Base-by-base conservation (phyloP, 176 grass and related monocot genomes). In the Aegilops speltoides region DNA sequence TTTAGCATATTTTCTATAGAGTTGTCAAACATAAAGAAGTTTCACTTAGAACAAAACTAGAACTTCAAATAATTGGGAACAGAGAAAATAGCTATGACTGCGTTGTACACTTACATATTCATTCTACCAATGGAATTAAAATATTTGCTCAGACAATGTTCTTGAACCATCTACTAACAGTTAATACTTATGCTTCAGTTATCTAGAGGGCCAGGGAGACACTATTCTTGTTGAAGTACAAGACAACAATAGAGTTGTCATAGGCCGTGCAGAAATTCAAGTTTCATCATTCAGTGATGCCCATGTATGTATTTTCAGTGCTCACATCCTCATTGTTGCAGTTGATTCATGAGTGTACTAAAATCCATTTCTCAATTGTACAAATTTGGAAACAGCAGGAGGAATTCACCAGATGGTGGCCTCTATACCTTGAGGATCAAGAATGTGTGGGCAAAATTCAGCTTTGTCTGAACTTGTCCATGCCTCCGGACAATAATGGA, bases 381-480 rank as follows among this genome's bases (percentile, higher is more conserved):
- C 29, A 77, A 3, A 45, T 84, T 87, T 90, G 34, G 20, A 50
- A 80, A 84, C 77, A 94, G 81, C 90, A 92, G 86, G 93, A 91
- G 72, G 88, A 95, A 82, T 71, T 92, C 62, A 83, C 90, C 45
- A 92, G 84, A 48, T 98, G 93, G 96, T 94, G 89, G 84, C 90
- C 96, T 68, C 64, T 98, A 82, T 96, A 88, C 64, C 84, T 87
- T 22, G 96, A 98, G 48, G 93, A 98, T 83, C 90, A 93, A 73
- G 90, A 88, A 69, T 95, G 90, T 56, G 82, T 91, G 17, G 96
- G 96, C 7, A 98, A 98, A 84, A 66, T 94, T 96, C 96, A 98
- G 74, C 82, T 98, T 22, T 92, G 90, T 73, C 84, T 94, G 74
- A 94, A 90, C 25, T 76, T 92, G 69, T 92, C 91, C 23, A 73